Base-by-base conservation (phyloP, 768 basidiomycete genomes). In the Guyanaporus albipodus region DNA sequence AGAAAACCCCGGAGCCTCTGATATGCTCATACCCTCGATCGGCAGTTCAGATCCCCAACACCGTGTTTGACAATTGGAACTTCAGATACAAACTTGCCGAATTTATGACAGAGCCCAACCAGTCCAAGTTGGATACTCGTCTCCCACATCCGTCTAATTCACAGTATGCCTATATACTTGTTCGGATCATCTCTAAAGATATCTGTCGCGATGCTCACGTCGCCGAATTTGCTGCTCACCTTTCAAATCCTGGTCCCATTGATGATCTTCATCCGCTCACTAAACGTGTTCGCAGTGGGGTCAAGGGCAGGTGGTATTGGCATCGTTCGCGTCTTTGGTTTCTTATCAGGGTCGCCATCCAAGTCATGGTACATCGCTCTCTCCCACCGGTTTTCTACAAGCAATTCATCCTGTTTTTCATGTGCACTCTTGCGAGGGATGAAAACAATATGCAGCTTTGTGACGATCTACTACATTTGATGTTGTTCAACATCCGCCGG, bases 1-100 rank as follows among this genome's bases (percentile, higher is more conserved):
- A 21, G 70, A 70, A 23, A 72, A 73, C 48, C 3, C 15, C 28
- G 14, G 40, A 21, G 11, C 14, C 40, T 5, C 40, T 41, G 40
- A 22, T 41, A 31, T 22, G 70, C 22, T 50, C 52, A 2, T 64
- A 61, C 48, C 63, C 65, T 31, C 36, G 36, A 6, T 58, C 54
- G 2, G 55, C 49, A 0, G 42, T 63, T 15, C 39, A 44, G 8
- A 36, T 58, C 4, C 48, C 56, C 3, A 32, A 44, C 10, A 34
- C 46, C 1, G 49, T 49, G 2, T 41, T 59, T 7, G 26, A 56
- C 22, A 40, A 57, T 7, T 12, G 26, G 14, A 14, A 17, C 3
- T 55, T 66, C 15, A 44, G 38, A 12, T n/a, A 12, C 3, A 47
- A 59, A 24, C 42, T 67, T 1, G 39, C 54, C 14, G 29, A 52